Percentiles rank a stretch among this genome's conserved stretches.
These are phyloP conservation scores for Colletotrichum incanum DNA, from an alignment of 2,329 filamentous ascomycete species.

Conservation along the genomic window DNA sequence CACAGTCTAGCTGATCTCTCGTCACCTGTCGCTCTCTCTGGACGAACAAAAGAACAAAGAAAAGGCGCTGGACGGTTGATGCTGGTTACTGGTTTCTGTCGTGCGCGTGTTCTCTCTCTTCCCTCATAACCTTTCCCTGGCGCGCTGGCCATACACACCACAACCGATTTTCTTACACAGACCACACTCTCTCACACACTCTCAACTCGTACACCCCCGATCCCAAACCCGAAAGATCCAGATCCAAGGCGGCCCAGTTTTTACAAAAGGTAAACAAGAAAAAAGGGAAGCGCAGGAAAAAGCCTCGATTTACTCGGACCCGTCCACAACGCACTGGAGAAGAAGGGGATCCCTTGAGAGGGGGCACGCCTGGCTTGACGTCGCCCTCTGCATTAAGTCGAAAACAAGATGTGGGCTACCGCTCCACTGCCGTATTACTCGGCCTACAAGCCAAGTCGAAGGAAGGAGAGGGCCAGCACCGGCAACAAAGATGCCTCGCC, in stretches of 20 bases:
- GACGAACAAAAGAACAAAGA: conserved; percentile 29
- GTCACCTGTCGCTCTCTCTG: conserved; percentile 35
- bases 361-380: conserved; percentile 42
- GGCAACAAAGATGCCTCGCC: conserved; percentile 42
- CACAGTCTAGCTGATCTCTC: conserved; percentile 10
- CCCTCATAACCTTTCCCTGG: background rate
- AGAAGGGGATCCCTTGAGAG: conserved; percentile 41
- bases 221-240: conserved; percentile 29
- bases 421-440: conserved; percentile 46
- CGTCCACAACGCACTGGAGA: conserved; percentile 29
- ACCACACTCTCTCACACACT: background rate
- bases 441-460: conserved; percentile 42
- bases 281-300: conserved; percentile 17
- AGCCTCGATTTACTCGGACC: conserved; percentile 29
- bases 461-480: conserved; percentile 25
- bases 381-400: conserved; percentile 44
- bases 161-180: conserved; percentile 12
- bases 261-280: conserved; percentile 23
- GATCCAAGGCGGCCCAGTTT: conserved; percentile 37
- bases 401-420: conserved; percentile 44
- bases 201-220: conserved; percentile 21
- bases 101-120: conserved; percentile 16
- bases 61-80: conserved; percentile 29
- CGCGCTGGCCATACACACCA: background rate
- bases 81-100: conserved; percentile 21